Evolutionary conservation across 1,139 yeast genomes (phyloP), one percentile per base, ranked within the genome.

Genomic region (Zygosaccharomyces sapae): DNA sequence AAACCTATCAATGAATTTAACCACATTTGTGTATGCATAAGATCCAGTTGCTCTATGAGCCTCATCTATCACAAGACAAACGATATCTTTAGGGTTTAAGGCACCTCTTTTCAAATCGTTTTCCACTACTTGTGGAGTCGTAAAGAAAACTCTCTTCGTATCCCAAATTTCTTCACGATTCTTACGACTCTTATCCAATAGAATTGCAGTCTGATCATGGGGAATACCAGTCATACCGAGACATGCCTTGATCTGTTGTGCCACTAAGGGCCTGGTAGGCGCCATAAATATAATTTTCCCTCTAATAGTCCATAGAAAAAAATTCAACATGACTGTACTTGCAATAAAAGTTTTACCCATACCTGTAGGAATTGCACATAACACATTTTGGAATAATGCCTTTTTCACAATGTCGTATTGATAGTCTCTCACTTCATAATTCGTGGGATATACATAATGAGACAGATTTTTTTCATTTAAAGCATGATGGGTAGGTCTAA

Each of bases 311-410:
- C 98, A 92, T 43, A 95, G 70, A 57, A 78, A 81, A 69, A 78
- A 94, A 63, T 92, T 92, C 48, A 90, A 73, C 88, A 92, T 92
- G 25, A 92, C 94, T 0, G 96, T 84, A 37, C 95, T 82, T 1
- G 98, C 97, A 59, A 92, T 89, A 56, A 94, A 89, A 0, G 99
- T 92, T 68, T 92, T 92, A 41, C 99, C 99, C 65, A 90, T 74
- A 55, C 99, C 99, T 0, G 99, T 92, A 0, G 99, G 99, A 24
- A 92, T 76, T 0, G 97, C 96, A 57, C 95, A 92, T 38, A 92
- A 70, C 3, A 84, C 66, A 61, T 92, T 94, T 53, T 82, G 75
- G 59, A 77, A 81, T 43, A 92, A 71, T 0, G 97, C 83, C 49
- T 80, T 76, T 43, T 74, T 72, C 2, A 89, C 89, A 50, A 92